These are phyloP conservation scores for Penicillium canariense DNA, from an alignment of 495 filamentous ascomycete species.

Conservation along the genomic window DNA sequence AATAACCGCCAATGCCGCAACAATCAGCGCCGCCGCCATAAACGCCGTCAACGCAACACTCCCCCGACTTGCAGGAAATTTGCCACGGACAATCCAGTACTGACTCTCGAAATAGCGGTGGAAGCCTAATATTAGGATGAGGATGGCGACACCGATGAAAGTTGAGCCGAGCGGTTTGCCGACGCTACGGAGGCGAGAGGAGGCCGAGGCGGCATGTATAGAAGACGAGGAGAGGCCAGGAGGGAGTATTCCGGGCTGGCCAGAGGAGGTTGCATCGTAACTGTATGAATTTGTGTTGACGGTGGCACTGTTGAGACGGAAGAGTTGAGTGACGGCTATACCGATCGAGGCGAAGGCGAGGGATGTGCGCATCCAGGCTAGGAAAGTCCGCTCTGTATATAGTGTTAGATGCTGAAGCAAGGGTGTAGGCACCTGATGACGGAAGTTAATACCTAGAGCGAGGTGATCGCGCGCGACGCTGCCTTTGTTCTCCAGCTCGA, in stretches of 20 bases:
- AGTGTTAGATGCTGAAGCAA: constrained; percentile 18
- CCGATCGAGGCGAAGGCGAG: constrained; percentile 95
- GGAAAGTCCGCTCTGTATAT: constrained; percentile 82
- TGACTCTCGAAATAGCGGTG: constrained; percentile 65
- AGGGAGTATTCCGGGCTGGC: constrained; percentile 22
- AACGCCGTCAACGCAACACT: constrained; percentile 76
- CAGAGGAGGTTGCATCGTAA: constrained; percentile 2
- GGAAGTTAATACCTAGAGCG: constrained; percentile 68
- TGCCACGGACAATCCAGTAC: constrained; percentile 88
- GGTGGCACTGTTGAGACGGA: constrained; percentile 76
- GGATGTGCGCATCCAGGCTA: constrained; percentile 95
- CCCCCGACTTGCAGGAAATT: constrained; percentile 89
- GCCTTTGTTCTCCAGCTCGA: constrained; percentile 96
- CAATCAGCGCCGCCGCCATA: constrained; percentile 67
- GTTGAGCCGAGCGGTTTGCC: constrained; percentile 93
- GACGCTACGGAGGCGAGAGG: constrained; percentile 62
- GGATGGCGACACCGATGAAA: constrained; percentile 82
- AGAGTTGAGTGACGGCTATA: constrained; percentile 93
- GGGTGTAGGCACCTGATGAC: background rate
- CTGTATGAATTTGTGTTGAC: constrained; percentile 3
- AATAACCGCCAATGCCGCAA: constrained; percentile 69
- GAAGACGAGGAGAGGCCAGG: constrained; percentile 16
- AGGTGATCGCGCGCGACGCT: constrained; percentile 94
- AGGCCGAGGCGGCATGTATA: constrained; percentile 5
- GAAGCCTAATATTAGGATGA: constrained; percentile 81